Evolutionary conservation across 345 rosid genomes (phyloP), one percentile per base, ranked within the genome.

Genomic region (Mangifera indica): DNA sequence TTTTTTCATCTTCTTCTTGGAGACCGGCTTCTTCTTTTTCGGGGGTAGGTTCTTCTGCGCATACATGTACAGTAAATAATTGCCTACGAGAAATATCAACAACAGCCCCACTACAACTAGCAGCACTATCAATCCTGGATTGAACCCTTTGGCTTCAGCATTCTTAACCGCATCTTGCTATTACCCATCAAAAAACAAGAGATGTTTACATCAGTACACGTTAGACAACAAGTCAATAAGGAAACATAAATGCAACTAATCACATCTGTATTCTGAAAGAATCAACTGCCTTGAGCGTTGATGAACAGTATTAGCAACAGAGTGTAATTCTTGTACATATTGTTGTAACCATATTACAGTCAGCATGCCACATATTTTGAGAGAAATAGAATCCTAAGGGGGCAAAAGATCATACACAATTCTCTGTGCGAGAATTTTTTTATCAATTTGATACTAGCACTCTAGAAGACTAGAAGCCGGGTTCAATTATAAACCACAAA

Each of bases 1-100:
- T 79, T 61, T 86, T 87, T 84, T 91, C 89, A 91, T 82, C 85
- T 91, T 91, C 87, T 91, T 91, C 89, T 89, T 89, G 26, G 97
- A 89, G 77, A 89, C 66, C 0, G 90, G 89, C 82, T 89, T 91
- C 88, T 87, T 91, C 85, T 86, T 91, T 73, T 60, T 89, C 2
- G 83, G 78, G 9, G 89, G 97, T 25, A 91, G 78, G 17, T 77
- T 87, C 92, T 82, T 91, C 80, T 83, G 89, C 0, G 92, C 97
- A 51, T 89, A 89, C 4, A 73, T 18, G 81, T 87, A 91, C 4
- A 88, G 85, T 20, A 80, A 45, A 77, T 79, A 83, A 82, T 90
- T 90, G 51, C 93, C 96, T 2, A 88, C 76, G 11, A 90, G 88
- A 81, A 90, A 90, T 22, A 84, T 67, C 84, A 88, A 69, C 29